Evolutionary conservation across 352 stramenopile species (phyloP).

Genomic region (Phytophthora palmivora): DNA sequence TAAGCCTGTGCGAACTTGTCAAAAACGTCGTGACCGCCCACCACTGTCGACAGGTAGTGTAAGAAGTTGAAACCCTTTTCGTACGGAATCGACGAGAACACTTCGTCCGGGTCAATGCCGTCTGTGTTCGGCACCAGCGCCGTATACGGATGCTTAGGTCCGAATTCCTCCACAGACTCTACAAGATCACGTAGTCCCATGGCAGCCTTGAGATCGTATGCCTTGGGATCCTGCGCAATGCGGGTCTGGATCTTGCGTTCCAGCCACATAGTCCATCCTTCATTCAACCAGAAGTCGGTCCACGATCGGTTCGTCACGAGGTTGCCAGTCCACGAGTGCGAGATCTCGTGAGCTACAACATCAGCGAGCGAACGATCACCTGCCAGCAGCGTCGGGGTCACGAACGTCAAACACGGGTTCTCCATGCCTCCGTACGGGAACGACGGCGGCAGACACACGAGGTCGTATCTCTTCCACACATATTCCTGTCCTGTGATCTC

Average conservation of each 20-base stretch:
- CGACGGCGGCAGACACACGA: too few relatives aligned
- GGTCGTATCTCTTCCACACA: slow-evolving; percentile 98
- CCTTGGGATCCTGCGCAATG: slow-evolving; percentile 51
- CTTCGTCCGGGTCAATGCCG: slow-evolving; percentile 95
- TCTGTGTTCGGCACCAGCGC: slow-evolving; percentile 86
- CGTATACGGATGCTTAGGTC: slow-evolving; percentile 84
- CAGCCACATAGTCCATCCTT: slow-evolving; percentile 98
- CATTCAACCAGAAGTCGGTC: slow-evolving; percentile 99
- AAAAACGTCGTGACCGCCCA: slow-evolving; percentile 53
- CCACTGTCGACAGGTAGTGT: slow-evolving; percentile 80
- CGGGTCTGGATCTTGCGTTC: slow-evolving; percentile 96
- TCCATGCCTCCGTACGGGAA: slow-evolving; percentile 92
- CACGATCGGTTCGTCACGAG: slow-evolving; percentile 97
- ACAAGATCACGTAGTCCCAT: slow-evolving; percentile 53
- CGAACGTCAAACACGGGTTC: slow-evolving; percentile 94
- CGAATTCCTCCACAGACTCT: slow-evolving; percentile 58
- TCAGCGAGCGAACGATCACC: slow-evolving; percentile 95
- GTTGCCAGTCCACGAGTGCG: slow-evolving; percentile 97
- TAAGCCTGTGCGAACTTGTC: slow-evolving; percentile 93
- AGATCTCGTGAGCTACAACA: slow-evolving; percentile 98
- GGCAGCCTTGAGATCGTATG: slow-evolving; percentile 65
- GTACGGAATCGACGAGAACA: slow-evolving; percentile 96
- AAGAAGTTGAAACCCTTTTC: slow-evolving; percentile 94
- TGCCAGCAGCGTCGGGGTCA: slow-evolving; percentile 96
- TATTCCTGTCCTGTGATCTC: slow-evolving; percentile 93